Evolutionary conservation across 1,284 basidiomycete species (phyloP), one percentile per base, ranked within the genome.

Genomic region (Microbotryum intermedium): DNA sequence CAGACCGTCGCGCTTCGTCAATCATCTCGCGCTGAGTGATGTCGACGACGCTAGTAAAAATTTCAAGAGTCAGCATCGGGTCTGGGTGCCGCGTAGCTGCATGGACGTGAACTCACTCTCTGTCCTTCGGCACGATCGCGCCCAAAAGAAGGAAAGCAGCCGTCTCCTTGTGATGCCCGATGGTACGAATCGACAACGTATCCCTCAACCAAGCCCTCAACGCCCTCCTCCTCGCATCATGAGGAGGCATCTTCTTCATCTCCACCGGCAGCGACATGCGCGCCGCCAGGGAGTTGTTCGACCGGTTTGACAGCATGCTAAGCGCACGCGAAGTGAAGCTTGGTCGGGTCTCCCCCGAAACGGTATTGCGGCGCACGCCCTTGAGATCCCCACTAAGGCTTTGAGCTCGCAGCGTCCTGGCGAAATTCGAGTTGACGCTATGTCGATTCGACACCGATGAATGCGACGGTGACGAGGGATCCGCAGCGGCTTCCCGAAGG

Each of bases 131-230:
- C 2, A 64, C 50, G 28, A 69, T 59, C 11, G 68, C 59, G 18
- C 62, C 59, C 4, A 61, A 57, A 3, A 70, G 62, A 10, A 70
- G 49, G 57, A 70, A 70, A 8, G 64, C 65, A 1, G 69, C 69
- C 26, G 68, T 69, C 47, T 70, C 66, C 52, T 59, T 58, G 61
- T 66, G 61, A 55, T 70, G 69, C 16, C 69, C 69, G 25, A 66
- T 60, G 3, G 58, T 60, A 3, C 68, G 53, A 5, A 70, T 55
- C 5, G 66, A 59, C 21, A 70, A 51, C 13, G 62, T 62, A 46
- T 70, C 69, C 9, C 66, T 51, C 26, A 70, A 58, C 69, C 69
- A 70, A 13, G 55, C 57, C 23, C 69, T 34, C 34, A 70, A 49
- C 1, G 69, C 67, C 8, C 69, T 60, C 2, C 69, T 51, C 5